Evolutionary conservation across 805 yeast species (phyloP).

Genomic region (Teunomyces kruisii): DNA sequence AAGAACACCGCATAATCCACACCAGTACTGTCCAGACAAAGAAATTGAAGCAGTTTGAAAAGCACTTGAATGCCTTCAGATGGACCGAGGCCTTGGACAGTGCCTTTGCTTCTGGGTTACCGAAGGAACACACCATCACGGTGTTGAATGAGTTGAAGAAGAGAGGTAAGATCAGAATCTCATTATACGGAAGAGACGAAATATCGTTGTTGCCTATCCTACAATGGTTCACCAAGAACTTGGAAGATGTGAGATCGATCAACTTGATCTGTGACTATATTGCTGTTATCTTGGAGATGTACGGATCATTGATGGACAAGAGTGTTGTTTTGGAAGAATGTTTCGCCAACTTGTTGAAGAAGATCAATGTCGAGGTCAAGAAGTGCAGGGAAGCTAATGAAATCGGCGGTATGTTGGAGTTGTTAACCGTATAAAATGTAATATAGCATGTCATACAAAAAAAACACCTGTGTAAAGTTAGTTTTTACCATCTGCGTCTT

Average conservation of each 20-base stretch:
- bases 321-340: constrained; percentile 78
- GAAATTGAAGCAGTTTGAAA: constrained; percentile 79
- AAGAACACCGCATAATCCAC: constrained; percentile 68
- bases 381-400: constrained; percentile 85
- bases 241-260: constrained; percentile 77
- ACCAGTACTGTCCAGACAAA: constrained; percentile 56
- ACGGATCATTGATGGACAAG: constrained; percentile 68
- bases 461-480: not conserved
- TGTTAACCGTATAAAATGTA: constrained; percentile 55
- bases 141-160: constrained; percentile 83
- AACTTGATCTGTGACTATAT: constrained; percentile 66
- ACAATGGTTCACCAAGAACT: constrained; percentile 74
- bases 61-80: constrained; percentile 78
- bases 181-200: constrained; percentile 82
- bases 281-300: constrained; percentile 69
- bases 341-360: constrained; percentile 56
- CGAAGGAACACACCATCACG: constrained; percentile 77
- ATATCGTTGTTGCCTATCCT: constrained; percentile 79
- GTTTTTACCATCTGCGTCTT: constrained; percentile 6
- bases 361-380: constrained; percentile 65
- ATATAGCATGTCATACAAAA: not conserved
- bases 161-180: constrained; percentile 84
- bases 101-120: constrained; percentile 76
- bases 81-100: constrained; percentile 93
- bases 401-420: constrained; percentile 90